These are phyloP conservation scores for Chlorella ohadii DNA, from an alignment of 139 green algal genomes.

Conservation along the genomic window DNA sequence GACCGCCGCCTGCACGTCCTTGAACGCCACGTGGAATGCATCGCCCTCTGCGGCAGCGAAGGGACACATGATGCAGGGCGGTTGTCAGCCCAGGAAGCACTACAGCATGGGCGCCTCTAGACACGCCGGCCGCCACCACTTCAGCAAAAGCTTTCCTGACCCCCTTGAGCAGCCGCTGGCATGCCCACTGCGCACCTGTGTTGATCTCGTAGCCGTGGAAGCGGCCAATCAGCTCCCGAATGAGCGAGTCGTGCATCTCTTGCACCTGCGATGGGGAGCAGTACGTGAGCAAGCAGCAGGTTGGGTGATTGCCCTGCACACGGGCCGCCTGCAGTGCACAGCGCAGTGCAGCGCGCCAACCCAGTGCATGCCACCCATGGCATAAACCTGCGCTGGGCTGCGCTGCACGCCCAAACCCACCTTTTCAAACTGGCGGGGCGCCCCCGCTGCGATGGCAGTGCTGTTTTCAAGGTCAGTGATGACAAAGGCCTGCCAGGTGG, in stretches of 20 bases:
- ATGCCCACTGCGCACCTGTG: conserved; percentile 70
- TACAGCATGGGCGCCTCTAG: too few relatives aligned
- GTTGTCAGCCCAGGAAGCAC: too few relatives aligned
- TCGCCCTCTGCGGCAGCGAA: conserved; percentile 56
- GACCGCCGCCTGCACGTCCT: conserved; percentile 59
- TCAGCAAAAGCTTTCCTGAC: too few relatives aligned
- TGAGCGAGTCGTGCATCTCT: conserved; percentile 81
- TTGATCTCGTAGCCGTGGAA: conserved; percentile 78
- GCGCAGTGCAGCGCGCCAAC: too few relatives aligned
- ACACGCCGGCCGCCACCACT: too few relatives aligned
- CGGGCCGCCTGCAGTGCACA: too few relatives aligned
- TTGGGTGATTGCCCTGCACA: too few relatives aligned
- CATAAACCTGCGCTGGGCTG: too few relatives aligned
- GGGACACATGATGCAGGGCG: neutral
- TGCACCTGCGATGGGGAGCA: too few relatives aligned
- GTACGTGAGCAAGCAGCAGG: too few relatives aligned
- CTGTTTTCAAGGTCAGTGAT: conserved; percentile 70
- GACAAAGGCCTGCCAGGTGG: conserved; percentile 57
- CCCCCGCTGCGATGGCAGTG: conserved; percentile 62
- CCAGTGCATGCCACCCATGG: too few relatives aligned
- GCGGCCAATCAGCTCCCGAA: conserved; percentile 75
- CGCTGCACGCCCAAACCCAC: conserved; percentile 19
- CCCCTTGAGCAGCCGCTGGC: too few relatives aligned
- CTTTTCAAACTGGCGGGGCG: conserved; percentile 58
- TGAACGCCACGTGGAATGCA: conserved; percentile 82